Conservation (phyloP, 129 eudicot genomes). For the Helichrysum umbraculigerum region DNA sequence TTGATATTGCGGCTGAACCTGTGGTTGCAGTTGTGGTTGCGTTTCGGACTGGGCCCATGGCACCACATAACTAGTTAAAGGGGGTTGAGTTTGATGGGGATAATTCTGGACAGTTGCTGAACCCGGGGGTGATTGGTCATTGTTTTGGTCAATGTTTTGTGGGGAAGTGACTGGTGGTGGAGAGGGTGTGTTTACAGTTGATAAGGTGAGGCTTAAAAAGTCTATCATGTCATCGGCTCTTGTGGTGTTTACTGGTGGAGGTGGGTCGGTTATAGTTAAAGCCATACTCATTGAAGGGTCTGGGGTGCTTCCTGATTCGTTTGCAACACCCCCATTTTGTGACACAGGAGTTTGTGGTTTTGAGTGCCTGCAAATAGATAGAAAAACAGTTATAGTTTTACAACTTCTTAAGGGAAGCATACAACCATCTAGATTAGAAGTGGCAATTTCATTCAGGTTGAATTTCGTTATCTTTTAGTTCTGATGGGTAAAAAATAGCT, state of each 20-base stretch:
- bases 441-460: background rate
- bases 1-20: slow-evolving; percentile 33
- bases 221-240: slow-evolving; percentile 75
- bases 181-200: slow-evolving; percentile 40
- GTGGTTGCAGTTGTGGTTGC: slow-evolving; percentile 31
- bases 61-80: slow-evolving; percentile 56
- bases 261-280: slow-evolving; percentile 48
- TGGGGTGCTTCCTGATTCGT: slow-evolving; percentile 7
- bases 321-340: slow-evolving; percentile 16
- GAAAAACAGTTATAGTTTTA: background rate
- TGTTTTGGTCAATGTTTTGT: slow-evolving; percentile 29
- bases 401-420: background rate
- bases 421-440: background rate
- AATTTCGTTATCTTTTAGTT: background rate
- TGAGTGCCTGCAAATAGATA: slow-evolving; percentile 61
- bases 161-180: slow-evolving; percentile 38
- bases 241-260: slow-evolving; percentile 50
- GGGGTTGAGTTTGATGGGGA: slow-evolving; percentile 35
- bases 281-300: slow-evolving; percentile 53
- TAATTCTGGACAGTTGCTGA: slow-evolving; percentile 26
- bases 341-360: slow-evolving; percentile 43
- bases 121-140: slow-evolving; percentile 36
- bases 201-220: slow-evolving; percentile 68
- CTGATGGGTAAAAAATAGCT: background rate
- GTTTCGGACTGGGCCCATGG: slow-evolving; percentile 83